Evolutionary conservation across 2,329 filamentous ascomycete species (phyloP).

Genomic region (Sarocladiaceae sp.): DNA sequence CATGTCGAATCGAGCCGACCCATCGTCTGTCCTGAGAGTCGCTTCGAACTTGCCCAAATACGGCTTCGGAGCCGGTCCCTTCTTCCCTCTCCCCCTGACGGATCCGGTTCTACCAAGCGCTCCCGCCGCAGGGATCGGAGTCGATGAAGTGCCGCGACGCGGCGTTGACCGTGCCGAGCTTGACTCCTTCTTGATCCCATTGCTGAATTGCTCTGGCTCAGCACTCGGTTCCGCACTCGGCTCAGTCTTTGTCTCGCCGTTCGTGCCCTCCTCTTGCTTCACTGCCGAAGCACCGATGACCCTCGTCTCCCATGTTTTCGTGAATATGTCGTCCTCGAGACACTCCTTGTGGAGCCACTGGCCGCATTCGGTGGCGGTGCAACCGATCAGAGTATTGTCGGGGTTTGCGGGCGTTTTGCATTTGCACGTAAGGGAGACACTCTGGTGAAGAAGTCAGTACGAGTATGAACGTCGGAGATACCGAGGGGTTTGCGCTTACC

Average conservation of each 20-base stretch:
- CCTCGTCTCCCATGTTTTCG: slow-evolving; percentile 14
- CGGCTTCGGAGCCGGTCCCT: slow-evolving; percentile 31
- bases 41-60: slow-evolving; percentile 51
- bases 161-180: background rate
- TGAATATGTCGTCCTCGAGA: slow-evolving; percentile 51
- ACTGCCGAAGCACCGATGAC: slow-evolving; percentile 9
- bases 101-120: background rate
- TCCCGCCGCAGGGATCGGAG: background rate
- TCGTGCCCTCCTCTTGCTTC: slow-evolving; percentile 9
- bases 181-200: slow-evolving; percentile 8
- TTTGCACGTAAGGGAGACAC: slow-evolving; percentile 52
- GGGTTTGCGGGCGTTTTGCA: slow-evolving; percentile 59
- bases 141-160: background rate
- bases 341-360: slow-evolving; percentile 63
- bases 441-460: slow-evolving; percentile 30
- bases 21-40: slow-evolving; percentile 40
- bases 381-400: slow-evolving; percentile 56
- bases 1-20: slow-evolving; percentile 47
- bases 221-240: background rate
- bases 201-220: background rate
- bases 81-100: slow-evolving; percentile 18
- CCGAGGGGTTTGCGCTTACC: slow-evolving; percentile 35
- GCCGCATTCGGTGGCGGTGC: slow-evolving; percentile 48
- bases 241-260: background rate
- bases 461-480: background rate